A percentile compares a stretch with the other conserved stretches of the same genome.
phyloP scores from a whole-genome alignment of 352 stramenopile genomes.

The Phytophthora cryptogea region DNA sequence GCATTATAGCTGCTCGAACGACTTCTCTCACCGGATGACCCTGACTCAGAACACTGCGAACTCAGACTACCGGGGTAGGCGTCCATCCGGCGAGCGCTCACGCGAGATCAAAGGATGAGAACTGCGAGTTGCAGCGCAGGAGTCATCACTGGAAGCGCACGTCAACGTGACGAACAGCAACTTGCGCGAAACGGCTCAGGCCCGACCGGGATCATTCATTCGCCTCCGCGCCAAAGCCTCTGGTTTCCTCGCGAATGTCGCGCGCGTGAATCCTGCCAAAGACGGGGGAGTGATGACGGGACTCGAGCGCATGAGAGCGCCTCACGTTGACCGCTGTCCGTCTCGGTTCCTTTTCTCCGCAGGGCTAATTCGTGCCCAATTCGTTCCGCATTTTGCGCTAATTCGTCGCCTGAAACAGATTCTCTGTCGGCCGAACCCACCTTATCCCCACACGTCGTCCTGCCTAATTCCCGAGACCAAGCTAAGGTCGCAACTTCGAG shows the following conservation, averaged over 20 bases:
- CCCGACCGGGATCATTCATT: constrained; percentile 3
- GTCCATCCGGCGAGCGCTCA: too few relatives aligned
- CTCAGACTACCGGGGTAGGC: too few relatives aligned
- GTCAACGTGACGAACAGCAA: neutral
- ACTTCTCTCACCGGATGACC: too few relatives aligned
- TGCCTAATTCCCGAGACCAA: neutral
- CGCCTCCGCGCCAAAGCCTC: neutral
- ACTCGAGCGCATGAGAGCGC: neutral
- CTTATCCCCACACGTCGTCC: neutral
- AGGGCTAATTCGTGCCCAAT: neutral
- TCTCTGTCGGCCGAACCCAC: neutral
- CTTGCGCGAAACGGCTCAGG: constrained; percentile 1
- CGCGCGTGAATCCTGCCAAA: neutral
- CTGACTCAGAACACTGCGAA: too few relatives aligned
- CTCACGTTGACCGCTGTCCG: neutral
- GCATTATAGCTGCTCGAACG: too few relatives aligned
- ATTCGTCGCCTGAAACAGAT: constrained; percentile 3
- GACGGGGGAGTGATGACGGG: constrained; percentile 14
- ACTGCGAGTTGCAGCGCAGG: neutral
- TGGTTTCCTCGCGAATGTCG: constrained; percentile 9
- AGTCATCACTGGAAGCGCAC: neutral
- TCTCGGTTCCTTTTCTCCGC: neutral
- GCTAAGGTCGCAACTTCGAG: neutral
- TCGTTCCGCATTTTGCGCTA: neutral
- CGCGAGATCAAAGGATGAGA: neutral